Base-by-base conservation (phyloP, 805 yeast genomes). In the Debaryomyces maramus region DNA sequence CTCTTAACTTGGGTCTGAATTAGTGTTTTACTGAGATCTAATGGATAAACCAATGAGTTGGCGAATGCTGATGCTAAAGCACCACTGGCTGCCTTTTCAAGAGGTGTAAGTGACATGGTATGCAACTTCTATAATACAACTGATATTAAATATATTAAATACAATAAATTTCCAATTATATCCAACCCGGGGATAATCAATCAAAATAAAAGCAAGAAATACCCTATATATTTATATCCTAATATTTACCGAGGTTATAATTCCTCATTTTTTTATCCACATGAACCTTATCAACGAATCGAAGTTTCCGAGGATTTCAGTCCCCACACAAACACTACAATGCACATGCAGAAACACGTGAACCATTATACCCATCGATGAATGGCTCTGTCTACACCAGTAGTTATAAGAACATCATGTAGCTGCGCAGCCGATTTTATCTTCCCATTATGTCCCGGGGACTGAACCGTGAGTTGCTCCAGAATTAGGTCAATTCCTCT, bases 21-120 rank as follows among this genome's bases (percentile, higher is more conserved):
- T 43, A 82, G 69, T 0, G 93, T 85, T 56, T 86, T 86, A 45
- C 85, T 75, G 53, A 88, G 67, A 56, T 88, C 96, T 32, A 88
- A 63, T 0, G 96, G 96, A 54, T 88, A 88, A 1, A 88, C 90
- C 31, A 80, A 69, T 6, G 87, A 67, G 63, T 85, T 88, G 29
- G 96, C 95, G 36, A 85, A 58, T 16, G 82, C 83, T 1, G 95
- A 86, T 6, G 95, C 93, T 34, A 83, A 70, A 0, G 95, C 88
- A 0, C 95, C 96, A 36, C 86, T 80, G 11, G 85, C 73, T 0
- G 96, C 96, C 53, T 81, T 79, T 48, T 88, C 95, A 54, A 87
- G 65, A 6, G 87, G 84, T n/a, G 82, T 56, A 35, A 76, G 72
- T 5, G 78, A 67, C 82, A 77, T 77, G 16, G 26, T 27, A 32